Conservation (phyloP, 345 rosid species). For the Bruguiera parviflora region DNA sequence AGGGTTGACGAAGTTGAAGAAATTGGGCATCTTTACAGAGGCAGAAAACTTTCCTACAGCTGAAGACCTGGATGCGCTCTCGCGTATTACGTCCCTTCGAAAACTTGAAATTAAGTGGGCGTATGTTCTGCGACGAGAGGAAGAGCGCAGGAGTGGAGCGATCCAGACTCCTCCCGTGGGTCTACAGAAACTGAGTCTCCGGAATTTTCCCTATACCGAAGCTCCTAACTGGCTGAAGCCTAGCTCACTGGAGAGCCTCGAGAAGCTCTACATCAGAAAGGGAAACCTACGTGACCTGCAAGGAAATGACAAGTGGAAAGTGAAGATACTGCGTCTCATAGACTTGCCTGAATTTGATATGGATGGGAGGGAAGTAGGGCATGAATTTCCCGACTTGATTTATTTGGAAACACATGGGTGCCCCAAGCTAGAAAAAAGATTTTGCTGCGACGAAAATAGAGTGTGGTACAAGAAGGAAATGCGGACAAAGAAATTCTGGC, state of each 20-base stretch:
- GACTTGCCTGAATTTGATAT: neutral
- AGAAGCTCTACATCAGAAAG: neutral
- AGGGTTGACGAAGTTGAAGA: conserved; percentile 22
- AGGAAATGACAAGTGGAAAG: no score
- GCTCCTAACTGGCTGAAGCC: neutral
- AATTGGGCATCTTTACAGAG: conserved; percentile 18
- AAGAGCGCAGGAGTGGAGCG: no score
- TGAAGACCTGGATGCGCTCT: neutral
- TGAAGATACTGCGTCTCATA: neutral
- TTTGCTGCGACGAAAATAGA: neutral
- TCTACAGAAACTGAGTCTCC: neutral
- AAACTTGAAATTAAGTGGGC: conserved; percentile 36
- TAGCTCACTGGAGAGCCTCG: neutral
- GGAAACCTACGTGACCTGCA: neutral
- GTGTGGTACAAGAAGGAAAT: no score
- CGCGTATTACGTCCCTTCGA: conserved; percentile 5
- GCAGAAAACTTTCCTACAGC: neutral
- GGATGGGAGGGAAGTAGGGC: neutral
- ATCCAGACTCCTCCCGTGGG: neutral
- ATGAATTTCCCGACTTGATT: neutral
- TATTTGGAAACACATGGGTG: neutral
- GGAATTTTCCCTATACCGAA: accelerated
- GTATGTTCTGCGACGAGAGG: accelerated
- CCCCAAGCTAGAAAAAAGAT: neutral
- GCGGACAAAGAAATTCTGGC: no score